These are phyloP conservation scores for Verticillium nonalfalfae DNA, from an alignment of 2,329 filamentous ascomycete species.

Conservation along the genomic window DNA sequence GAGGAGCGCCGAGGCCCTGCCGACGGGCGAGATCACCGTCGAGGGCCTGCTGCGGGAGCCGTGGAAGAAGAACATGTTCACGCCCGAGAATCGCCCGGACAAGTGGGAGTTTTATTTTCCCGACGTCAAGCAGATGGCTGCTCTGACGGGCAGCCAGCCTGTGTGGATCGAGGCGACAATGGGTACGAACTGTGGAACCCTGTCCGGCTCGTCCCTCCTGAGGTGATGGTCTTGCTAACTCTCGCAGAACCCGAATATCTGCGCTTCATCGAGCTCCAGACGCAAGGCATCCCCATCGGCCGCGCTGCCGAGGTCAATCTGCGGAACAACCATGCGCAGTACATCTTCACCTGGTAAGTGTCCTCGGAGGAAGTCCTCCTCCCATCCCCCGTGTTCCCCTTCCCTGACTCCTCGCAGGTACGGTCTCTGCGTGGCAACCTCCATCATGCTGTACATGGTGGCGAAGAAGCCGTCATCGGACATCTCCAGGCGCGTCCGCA, in stretches of 20 bases:
- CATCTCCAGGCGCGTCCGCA: slow-evolving; percentile 64
- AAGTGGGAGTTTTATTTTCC: slow-evolving; percentile 90
- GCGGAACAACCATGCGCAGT: slow-evolving; percentile 94
- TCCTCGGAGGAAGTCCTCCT: background rate
- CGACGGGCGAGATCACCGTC: slow-evolving; percentile 65
- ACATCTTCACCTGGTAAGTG: slow-evolving; percentile 92
- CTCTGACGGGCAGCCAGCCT: slow-evolving; percentile 70
- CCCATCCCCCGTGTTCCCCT: background rate
- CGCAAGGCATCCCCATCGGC: slow-evolving; percentile 83
- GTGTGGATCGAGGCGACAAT: slow-evolving; percentile 97
- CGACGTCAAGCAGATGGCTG: slow-evolving; percentile 87
- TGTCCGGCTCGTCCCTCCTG: background rate
- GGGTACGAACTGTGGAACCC: slow-evolving; percentile 47
- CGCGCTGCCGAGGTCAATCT: slow-evolving; percentile 84
- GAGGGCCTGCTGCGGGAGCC: slow-evolving; percentile 83
- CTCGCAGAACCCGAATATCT: slow-evolving; percentile 69
- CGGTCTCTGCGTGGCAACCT: slow-evolving; percentile 74
- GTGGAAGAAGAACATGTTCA: slow-evolving; percentile 98
- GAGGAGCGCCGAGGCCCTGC: slow-evolving; percentile 59
- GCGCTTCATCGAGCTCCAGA: slow-evolving; percentile 66
- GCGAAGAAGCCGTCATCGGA: slow-evolving; percentile 78
- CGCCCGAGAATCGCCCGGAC: slow-evolving; percentile 80
- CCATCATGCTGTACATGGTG: slow-evolving; percentile 96
- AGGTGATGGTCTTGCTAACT: slow-evolving; percentile 4
- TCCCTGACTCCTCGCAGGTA: slow-evolving; percentile 54